These are phyloP conservation scores for Lenzites betulinus DNA, from an alignment of 768 basidiomycete genomes.

Conservation along the genomic window DNA sequence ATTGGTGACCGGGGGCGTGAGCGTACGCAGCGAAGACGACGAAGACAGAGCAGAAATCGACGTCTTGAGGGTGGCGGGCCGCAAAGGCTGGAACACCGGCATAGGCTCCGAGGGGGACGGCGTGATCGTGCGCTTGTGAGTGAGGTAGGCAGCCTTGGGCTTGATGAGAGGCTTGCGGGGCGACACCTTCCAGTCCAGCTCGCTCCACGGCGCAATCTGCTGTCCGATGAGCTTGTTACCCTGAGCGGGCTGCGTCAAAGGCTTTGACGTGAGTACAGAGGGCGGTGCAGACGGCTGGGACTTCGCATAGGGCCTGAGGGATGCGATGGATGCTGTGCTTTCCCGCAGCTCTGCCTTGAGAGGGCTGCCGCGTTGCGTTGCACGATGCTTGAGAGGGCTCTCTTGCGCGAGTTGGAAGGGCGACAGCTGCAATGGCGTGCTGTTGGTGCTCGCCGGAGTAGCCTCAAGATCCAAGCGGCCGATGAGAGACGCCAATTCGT, in stretches of 20 bases:
- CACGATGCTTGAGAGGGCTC: conserved; percentile 37
- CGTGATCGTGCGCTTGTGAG: conserved; percentile 56
- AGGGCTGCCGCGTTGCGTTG: conserved; percentile 17
- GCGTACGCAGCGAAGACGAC: conserved; percentile 28
- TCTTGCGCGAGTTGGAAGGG: conserved; percentile 30
- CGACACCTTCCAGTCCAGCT: conserved; percentile 43
- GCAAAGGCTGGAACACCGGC: conserved; percentile 60
- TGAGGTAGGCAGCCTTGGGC: conserved; percentile 33
- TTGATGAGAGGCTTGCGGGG: conserved; percentile 37
- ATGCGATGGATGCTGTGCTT: conserved; percentile 45
- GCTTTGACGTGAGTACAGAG: neutral
- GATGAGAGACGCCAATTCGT: conserved; percentile 77
- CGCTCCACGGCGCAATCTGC: conserved; percentile 66
- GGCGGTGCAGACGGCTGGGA: conserved; percentile 26
- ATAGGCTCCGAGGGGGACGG: conserved; percentile 62
- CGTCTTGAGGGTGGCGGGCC: conserved; percentile 44
- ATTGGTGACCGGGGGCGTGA: conserved; percentile 31
- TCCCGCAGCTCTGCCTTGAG: conserved; percentile 28
- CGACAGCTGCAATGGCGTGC: conserved; percentile 33
- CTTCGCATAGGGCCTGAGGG: conserved; percentile 53
- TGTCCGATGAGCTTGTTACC: conserved; percentile 39
- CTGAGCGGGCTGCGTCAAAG: conserved; percentile 11
- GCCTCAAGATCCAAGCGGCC: conserved; percentile 81
- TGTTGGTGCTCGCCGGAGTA: conserved; percentile 58
- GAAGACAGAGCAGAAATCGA: conserved; percentile 21